A percentile compares a stretch with the other conserved stretches of the same genome.
Conservation (phyloP, 805 yeast species). For the Yarrowia keelungensis region DNA sequence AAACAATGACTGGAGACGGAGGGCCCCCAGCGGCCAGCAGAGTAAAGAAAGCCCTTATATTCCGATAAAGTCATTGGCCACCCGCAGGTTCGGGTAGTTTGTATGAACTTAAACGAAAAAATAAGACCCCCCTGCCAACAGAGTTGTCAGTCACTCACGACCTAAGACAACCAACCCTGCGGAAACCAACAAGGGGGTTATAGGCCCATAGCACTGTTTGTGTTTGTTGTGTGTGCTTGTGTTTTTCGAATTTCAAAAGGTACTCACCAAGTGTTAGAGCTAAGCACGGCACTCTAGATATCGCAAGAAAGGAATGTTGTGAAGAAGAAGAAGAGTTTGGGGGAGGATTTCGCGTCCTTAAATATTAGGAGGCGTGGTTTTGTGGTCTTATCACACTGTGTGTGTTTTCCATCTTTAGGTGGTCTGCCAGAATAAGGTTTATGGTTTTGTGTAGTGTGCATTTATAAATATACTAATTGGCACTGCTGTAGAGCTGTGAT, state of each 20-base stretch:
- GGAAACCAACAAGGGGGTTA: slow-evolving; percentile 34
- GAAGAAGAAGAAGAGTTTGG: slow-evolving; percentile 6
- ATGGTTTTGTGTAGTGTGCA: not conserved
- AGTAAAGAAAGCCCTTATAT: too few relatives aligned
- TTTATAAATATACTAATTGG: not conserved
- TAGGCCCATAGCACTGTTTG: slow-evolving; percentile 20
- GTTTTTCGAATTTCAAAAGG: not conserved
- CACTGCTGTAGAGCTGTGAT: not conserved
- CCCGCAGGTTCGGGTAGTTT: slow-evolving; percentile 14
- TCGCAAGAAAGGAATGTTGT: slow-evolving; percentile 22
- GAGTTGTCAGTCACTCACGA: slow-evolving; percentile 29
- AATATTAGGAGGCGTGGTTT: slow-evolving; percentile 1
- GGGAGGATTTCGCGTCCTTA: not conserved
- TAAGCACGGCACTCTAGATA: slow-evolving; percentile 32
- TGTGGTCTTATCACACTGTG: slow-evolving; percentile 27
- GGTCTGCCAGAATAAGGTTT: slow-evolving; percentile 11
- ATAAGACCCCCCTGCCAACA: slow-evolving; percentile 22
- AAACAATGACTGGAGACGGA: not conserved
- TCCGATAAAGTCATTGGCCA: not conserved
- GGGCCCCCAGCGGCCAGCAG: too few relatives aligned
- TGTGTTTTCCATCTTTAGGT: slow-evolving; percentile 24
- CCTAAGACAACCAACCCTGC: slow-evolving; percentile 32
- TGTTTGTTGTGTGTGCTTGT: not conserved
- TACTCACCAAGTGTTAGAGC: slow-evolving; percentile 35
- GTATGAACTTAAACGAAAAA: slow-evolving; percentile 28